Conservation (phyloP, 257 asterid species). For the Rehmannia glutinosa region DNA sequence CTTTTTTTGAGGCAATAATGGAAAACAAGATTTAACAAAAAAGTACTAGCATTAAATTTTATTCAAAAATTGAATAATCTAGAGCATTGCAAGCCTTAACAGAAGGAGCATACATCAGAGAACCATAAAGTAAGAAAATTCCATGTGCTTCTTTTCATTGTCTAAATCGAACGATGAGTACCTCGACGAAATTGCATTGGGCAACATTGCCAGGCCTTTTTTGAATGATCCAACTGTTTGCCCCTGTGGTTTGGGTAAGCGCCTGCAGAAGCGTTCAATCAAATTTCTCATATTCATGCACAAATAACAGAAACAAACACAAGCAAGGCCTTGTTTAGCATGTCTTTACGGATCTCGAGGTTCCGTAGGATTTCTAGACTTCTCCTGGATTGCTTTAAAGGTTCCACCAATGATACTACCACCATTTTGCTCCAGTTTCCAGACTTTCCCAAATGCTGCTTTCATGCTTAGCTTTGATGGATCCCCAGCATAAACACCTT, state of each 20-base stretch:
- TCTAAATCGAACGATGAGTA: slow-evolving; percentile 18
- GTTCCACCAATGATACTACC: slow-evolving; percentile 96
- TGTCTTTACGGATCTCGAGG: slow-evolving; percentile 84
- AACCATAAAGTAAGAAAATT: slow-evolving; percentile 1
- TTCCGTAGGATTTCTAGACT: slow-evolving; percentile 41
- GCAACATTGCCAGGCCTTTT: slow-evolving; percentile 76
- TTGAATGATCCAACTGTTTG: slow-evolving; percentile 96
- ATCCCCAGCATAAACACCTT: slow-evolving; percentile 98
- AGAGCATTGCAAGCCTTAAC: background rate
- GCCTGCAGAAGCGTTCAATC: slow-evolving; percentile 52
- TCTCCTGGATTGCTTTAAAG: slow-evolving; percentile 70
- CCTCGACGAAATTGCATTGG: slow-evolving; percentile 82
- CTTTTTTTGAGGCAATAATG: background rate
- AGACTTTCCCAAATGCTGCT: slow-evolving; percentile 97
- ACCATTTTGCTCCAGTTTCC: slow-evolving; percentile 94
- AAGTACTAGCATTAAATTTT: background rate
- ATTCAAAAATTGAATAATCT: background rate
- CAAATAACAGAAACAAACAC: slow-evolving; percentile 17
- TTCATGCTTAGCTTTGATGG: slow-evolving; percentile 94
- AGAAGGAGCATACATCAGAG: background rate
- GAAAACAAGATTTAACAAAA: background rate
- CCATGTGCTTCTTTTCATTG: background rate
- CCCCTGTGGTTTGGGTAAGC: slow-evolving; percentile 88
- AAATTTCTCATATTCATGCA: slow-evolving; percentile 14
- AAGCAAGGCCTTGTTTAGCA: slow-evolving; percentile 18